Evolutionary conservation across 352 stramenopile genomes (phyloP), one percentile per base, ranked within the genome.

Genomic region (Phytophthora meadii): DNA sequence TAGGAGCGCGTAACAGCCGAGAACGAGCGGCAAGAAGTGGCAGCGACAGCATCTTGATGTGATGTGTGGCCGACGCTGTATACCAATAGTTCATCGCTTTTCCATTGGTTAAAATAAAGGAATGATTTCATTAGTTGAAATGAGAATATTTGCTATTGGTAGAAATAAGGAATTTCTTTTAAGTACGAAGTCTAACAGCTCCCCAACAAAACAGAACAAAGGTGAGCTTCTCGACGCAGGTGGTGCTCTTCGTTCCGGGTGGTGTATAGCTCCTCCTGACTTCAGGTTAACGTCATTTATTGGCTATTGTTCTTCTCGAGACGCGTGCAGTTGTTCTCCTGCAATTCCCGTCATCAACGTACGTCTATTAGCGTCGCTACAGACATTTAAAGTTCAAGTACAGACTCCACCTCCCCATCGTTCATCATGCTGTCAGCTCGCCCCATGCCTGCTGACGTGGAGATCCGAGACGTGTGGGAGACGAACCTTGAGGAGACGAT

Each of bases 401-500:
- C 34, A 42, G 25, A 19, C 36, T 41, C 40, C 11, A 19, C 14
- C 19, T 51, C 12, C 17, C 17, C 15, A 37, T 28, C 17, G 5
- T 28, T 0, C 9, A 25, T 37, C n/a, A 86, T 88, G 77, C 46
- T 89, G 54, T 63, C 78, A 19, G 65, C 70, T 15, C 78, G 78
- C 54, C 79, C 70, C 32, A 74, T 96, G 65, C 84, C 84, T 44
- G 67, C 87, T 37, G 74, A 89, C 28, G 79, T 98, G 41, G 95
- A 98, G 81, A 98, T 98, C 69, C 82, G 93, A 48, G 91, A 98
- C 61, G 95, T 98, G 11, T 98, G 95, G 93, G 81, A 84, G 5
- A 77, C 79, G 6, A 98, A 98, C 69, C 59, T 98, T n/a, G 94
- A 98, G 14, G 82, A 97, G 50, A 87, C 96, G 55, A 99, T 99